Conservation (phyloP, 2,329 filamentous ascomycete species). For the Orbilia oligospora region DNA sequence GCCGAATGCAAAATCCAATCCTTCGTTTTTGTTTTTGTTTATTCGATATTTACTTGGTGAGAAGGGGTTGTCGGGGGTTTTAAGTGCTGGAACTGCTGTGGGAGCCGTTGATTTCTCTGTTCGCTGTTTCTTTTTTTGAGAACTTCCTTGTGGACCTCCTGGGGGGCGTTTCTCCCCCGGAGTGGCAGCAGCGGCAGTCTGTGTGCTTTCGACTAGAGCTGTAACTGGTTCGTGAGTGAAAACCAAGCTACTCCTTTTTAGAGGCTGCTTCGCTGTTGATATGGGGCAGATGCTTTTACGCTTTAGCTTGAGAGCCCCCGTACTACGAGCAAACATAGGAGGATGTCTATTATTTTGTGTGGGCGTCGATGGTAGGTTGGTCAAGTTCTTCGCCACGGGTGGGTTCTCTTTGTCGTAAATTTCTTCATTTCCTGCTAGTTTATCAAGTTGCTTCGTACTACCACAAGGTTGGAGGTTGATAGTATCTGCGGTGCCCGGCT, state of each 20-base stretch:
- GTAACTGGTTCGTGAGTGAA: constrained; percentile 2
- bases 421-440: not conserved
- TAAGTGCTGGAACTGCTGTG: not conserved
- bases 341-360: constrained; percentile 34
- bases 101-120: constrained; percentile 10
- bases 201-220: not conserved
- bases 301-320: constrained; percentile 4
- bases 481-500: not conserved
- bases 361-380: constrained; percentile 9
- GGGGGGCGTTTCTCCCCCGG: constrained; percentile 17
- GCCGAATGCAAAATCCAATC: constrained; percentile 79
- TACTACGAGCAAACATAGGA: not conserved
- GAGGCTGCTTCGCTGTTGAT: not conserved
- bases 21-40: constrained; percentile 80
- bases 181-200: not conserved
- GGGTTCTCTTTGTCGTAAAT: constrained; percentile 5
- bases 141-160: constrained; percentile 5
- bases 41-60: constrained; percentile 79
- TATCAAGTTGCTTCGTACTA: not conserved
- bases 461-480: not conserved
- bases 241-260: constrained; percentile 6
- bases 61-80: constrained; percentile 20
- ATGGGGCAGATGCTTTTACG: not conserved
- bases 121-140: constrained; percentile 29
- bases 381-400: not conserved